Conservation (phyloP, 805 yeast species). For the fission yeast (Schizosaccharomyces pombe) region ASM294v3 CU329670.1:1455501-1456000, state of each 20-base stretch:
- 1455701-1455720: constrained; percentile 98
- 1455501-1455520: constrained; percentile 64
- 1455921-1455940: constrained; percentile 74
- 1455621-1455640: constrained; percentile 81
- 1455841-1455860: constrained; percentile 75
- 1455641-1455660: constrained; percentile 66
- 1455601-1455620: constrained; percentile 68
- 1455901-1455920: constrained; percentile 65
- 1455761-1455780: constrained; percentile 81
- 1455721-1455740: constrained; percentile 86
- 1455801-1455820: constrained; percentile 85
- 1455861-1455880: constrained; percentile 41
- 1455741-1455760: constrained; percentile 96
- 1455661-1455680: constrained; percentile 59
- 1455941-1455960: constrained; percentile 66
- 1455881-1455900: constrained; percentile 71
- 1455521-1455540: constrained; percentile 48
- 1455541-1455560: constrained; percentile 74
- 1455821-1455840: constrained; percentile 86
- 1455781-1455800: constrained; percentile 84
- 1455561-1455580: constrained; percentile 92
- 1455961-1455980: constrained; percentile 73
- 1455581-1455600: constrained; percentile 94
- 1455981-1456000: constrained; percentile 66
- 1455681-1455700: constrained; percentile 89